phyloP scores from a whole-genome alignment of 2,329 filamentous ascomycete genomes.

The Talaromyces sp. region DNA sequence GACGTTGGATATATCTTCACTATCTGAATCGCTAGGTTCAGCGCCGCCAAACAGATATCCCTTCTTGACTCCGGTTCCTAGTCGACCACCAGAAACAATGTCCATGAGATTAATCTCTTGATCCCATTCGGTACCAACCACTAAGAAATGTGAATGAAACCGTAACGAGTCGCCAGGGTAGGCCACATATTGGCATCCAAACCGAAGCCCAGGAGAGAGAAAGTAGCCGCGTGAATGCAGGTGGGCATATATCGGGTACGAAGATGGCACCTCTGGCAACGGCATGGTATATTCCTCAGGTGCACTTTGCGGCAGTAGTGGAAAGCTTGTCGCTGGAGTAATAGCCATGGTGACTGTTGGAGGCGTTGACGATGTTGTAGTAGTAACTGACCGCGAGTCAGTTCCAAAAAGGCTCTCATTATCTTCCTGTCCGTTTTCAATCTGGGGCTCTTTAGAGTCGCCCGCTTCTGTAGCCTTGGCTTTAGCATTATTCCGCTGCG shows the following conservation, averaged over 20 bases:
- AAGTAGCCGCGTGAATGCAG: constrained; percentile 77
- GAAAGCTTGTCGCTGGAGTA: constrained; percentile 49
- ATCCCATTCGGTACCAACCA: constrained; percentile 80
- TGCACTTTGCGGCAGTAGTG: constrained; percentile 36
- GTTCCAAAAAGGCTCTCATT: constrained; percentile 4
- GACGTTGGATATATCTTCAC: constrained; percentile 37
- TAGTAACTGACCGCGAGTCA: constrained; percentile 7
- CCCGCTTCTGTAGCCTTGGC: constrained; percentile 10
- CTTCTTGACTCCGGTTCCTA: constrained; percentile 96
- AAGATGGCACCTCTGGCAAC: constrained; percentile 39
- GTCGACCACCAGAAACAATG: constrained; percentile 75
- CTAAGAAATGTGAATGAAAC: constrained; percentile 93
- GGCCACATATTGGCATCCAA: constrained; percentile 89
- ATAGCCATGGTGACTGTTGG: constrained; percentile 27
- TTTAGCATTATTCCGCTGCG: constrained; percentile 24
- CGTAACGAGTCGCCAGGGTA: constrained; percentile 93
- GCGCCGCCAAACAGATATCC: constrained; percentile 78
- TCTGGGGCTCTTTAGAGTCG: constrained; percentile 21
- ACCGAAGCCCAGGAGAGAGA: constrained; percentile 85
- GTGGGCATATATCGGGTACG: constrained; percentile 74
- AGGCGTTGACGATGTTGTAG: constrained; percentile 3
- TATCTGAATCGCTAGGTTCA: constrained; percentile 32
- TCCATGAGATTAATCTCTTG: constrained; percentile 80
- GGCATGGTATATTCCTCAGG: constrained; percentile 22
- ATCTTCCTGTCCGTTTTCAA: constrained; percentile 12